Conservation (phyloP, 768 basidiomycete genomes). For the Mycena haematopus region DNA sequence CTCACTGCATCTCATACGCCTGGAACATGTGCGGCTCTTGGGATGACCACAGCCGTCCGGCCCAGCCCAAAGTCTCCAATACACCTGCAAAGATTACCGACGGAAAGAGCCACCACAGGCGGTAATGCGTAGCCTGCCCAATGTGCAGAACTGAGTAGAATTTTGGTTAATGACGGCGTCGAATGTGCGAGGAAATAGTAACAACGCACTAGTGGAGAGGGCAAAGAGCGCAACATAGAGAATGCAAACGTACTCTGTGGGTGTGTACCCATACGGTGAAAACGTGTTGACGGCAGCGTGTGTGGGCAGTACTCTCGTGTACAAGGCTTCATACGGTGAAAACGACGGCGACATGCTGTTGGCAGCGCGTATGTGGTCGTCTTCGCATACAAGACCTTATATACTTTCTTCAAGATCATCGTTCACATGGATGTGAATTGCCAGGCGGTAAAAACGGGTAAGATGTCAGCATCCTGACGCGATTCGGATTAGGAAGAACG, state of each 20-base stretch:
- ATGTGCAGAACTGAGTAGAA: slow-evolving; percentile 42
- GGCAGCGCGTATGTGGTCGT: no score
- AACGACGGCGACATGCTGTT: no score
- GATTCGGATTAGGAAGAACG: no score
- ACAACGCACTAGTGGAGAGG: not conserved
- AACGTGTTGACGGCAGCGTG: no score
- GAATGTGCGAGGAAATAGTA: not conserved
- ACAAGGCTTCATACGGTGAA: no score
- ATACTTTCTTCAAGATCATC: no score
- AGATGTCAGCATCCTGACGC: no score
- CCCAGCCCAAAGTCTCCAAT: slow-evolving; percentile 51
- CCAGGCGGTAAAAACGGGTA: no score
- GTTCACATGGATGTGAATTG: no score
- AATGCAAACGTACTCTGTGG: slow-evolving; percentile 4
- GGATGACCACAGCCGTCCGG: slow-evolving; percentile 45
- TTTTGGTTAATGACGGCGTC: not conserved
- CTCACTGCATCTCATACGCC: slow-evolving; percentile 53
- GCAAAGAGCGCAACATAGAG: slow-evolving; percentile 10
- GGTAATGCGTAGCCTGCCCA: slow-evolving; percentile 38
- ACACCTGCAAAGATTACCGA: slow-evolving; percentile 43
- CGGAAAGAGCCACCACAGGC: slow-evolving; percentile 48
- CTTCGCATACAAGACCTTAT: no score
- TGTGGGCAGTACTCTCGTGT: no score
- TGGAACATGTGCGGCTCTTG: slow-evolving; percentile 17
- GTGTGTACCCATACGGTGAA: slow-evolving; percentile 14